Conservation (phyloP, 495 filamentous ascomycete genomes). For the Aspergillus haitiensis region DNA sequence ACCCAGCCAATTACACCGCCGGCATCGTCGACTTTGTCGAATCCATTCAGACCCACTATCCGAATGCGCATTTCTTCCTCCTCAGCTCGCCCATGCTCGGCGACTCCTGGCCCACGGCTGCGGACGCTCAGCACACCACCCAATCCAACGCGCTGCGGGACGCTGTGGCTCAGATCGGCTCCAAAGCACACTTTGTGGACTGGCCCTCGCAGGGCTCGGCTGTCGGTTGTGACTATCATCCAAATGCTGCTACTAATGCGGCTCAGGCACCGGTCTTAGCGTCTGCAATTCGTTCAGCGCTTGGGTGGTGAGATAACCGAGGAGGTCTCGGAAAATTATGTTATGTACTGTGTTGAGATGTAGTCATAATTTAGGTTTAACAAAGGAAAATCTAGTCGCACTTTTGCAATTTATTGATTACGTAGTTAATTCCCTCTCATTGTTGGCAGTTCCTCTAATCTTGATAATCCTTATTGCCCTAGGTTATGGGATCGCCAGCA, state of each 20-base stretch:
- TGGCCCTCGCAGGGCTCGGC: background rate
- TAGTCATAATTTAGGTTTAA: too few relatives aligned
- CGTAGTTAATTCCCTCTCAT: too few relatives aligned
- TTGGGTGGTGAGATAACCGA: background rate
- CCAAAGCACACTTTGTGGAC: background rate
- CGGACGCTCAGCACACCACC: constrained; percentile 4
- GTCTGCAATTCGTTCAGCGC: background rate
- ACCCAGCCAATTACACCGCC: background rate
- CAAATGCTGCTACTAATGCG: constrained; percentile 3
- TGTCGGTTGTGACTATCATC: constrained; percentile 7
- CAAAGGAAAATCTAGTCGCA: too few relatives aligned
- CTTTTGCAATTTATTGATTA: too few relatives aligned
- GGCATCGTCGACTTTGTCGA: background rate
- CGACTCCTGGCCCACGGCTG: background rate
- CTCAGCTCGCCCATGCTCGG: background rate
- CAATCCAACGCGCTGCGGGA: background rate
- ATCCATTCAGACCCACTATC: background rate
- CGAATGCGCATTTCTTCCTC: background rate
- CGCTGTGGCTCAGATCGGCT: constrained; percentile 2
- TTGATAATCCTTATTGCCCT: too few relatives aligned
- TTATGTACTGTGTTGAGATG: too few relatives aligned
- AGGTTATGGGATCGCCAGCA: too few relatives aligned
- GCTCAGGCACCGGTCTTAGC: background rate
- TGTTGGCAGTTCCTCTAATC: too few relatives aligned
- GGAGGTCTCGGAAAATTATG: too few relatives aligned